Conservation (phyloP, 768 basidiomycete genomes). For the Dictyophora rubrovolvata region DNA sequence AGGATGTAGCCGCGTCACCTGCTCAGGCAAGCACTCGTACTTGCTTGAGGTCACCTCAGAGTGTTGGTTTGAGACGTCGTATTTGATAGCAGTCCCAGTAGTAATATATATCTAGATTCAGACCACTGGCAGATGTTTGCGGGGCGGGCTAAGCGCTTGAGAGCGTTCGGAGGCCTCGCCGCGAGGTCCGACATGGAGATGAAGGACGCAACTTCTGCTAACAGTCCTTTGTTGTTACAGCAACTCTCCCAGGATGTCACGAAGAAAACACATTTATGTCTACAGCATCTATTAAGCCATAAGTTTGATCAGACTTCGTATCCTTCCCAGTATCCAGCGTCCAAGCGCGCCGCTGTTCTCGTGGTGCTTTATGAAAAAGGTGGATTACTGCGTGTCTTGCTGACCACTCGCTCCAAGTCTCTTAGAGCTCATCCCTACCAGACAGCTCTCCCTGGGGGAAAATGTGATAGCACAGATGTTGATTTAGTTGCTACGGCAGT, state of each 20-base stretch:
- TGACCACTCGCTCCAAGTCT: constrained; percentile 77
- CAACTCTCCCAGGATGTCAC: not conserved
- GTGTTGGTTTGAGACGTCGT: no score
- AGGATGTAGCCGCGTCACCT: no score
- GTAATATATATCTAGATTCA: no score
- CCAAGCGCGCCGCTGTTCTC: constrained; percentile 64
- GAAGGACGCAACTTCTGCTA: not conserved
- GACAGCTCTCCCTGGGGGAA: constrained; percentile 78
- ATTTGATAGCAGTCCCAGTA: not conserved
- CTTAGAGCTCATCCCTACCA: constrained; percentile 71
- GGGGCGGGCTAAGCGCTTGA: not conserved
- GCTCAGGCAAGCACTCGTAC: no score
- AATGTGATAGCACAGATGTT: constrained; percentile 54
- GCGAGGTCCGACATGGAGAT: no score
- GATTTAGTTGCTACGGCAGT: constrained; percentile 68
- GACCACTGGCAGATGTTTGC: no score
- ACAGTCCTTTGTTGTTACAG: not conserved
- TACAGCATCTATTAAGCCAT: not conserved
- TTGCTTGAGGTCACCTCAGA: no score
- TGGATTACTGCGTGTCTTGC: constrained; percentile 58
- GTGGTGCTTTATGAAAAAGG: constrained; percentile 68
- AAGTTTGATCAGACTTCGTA: not conserved
- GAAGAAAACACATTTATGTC: not conserved
- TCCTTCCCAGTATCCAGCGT: constrained; percentile 26
- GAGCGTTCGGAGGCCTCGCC: no score